Evolutionary conservation across 108 stramenopile species (phyloP).

Genomic region (Halocafeteria seosinensis): DNA sequence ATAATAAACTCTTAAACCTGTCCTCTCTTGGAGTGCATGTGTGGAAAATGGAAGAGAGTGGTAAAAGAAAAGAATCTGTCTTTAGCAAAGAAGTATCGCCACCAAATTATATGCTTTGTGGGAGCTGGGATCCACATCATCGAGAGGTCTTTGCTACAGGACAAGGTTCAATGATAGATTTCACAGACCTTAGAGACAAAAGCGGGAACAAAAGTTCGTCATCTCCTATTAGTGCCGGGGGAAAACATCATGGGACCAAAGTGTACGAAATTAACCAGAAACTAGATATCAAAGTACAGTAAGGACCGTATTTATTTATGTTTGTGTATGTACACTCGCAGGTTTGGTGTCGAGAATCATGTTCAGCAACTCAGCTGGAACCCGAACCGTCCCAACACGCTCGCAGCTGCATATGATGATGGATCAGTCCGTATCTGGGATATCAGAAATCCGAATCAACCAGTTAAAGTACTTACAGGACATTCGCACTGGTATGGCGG

Average conservation of each 20-base stretch:
- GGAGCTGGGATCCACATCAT: neutral
- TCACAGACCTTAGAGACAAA: too few species aligned
- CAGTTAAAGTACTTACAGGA: neutral
- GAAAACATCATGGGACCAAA: neutral
- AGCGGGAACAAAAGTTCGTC: neutral
- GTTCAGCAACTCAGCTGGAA: constrained; percentile 60
- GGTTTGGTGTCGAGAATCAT: constrained; percentile 12
- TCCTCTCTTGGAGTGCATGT: neutral
- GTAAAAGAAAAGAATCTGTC: too few species aligned
- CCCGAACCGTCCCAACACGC: constrained; percentile 66
- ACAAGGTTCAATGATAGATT: too few species aligned
- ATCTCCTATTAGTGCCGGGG: neutral
- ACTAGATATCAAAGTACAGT: neutral
- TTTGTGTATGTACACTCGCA: too few species aligned
- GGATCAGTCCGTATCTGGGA: constrained; percentile 88
- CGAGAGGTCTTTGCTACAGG: neutral
- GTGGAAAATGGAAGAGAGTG: too few species aligned
- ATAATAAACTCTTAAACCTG: neutral
- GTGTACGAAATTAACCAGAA: neutral
- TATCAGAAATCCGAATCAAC: constrained; percentile 18
- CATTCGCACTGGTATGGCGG: constrained; percentile 10
- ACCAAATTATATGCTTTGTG: neutral
- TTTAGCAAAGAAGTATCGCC: too few species aligned
- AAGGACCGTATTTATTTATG: neutral
- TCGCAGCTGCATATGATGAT: constrained; percentile 71